A percentile compares a stretch with the other conserved stretches of the same genome.
phyloP scores from a whole-genome alignment of 805 yeast species.

The Kodamaea leandrae region DNA sequence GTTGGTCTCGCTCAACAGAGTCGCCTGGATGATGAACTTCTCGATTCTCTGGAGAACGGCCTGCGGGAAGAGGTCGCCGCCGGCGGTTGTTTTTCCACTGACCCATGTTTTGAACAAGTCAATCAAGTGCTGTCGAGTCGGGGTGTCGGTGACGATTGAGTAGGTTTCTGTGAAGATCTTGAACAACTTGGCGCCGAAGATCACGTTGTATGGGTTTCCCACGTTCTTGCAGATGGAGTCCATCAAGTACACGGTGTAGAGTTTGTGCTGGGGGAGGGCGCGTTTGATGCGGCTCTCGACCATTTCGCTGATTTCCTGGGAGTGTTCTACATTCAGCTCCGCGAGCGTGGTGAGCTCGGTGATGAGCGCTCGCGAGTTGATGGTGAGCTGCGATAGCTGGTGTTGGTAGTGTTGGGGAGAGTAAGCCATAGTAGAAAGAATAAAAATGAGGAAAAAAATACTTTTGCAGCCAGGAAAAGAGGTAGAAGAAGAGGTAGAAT shows the following conservation, averaged over 20 bases:
- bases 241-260: slow-evolving; percentile 34
- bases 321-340: slow-evolving; percentile 29
- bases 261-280: slow-evolving; percentile 38
- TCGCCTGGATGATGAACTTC: slow-evolving; percentile 39
- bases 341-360: slow-evolving; percentile 40
- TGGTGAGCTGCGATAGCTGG: slow-evolving; percentile 33
- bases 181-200: slow-evolving; percentile 35
- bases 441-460: background rate
- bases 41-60: slow-evolving; percentile 32
- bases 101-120: slow-evolving; percentile 43
- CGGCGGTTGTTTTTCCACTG: slow-evolving; percentile 32
- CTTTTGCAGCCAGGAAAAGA: background rate
- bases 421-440: slow-evolving; percentile 5
- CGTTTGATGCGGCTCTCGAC: slow-evolving; percentile 36
- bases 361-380: slow-evolving; percentile 37
- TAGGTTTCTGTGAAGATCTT: slow-evolving; percentile 38
- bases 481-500: background rate
- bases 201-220: slow-evolving; percentile 42
- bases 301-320: slow-evolving; percentile 31
- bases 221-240: slow-evolving; percentile 43
- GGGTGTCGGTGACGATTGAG: slow-evolving; percentile 37
- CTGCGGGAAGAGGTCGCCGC: slow-evolving; percentile 33
- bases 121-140: slow-evolving; percentile 38
- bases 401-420: slow-evolving; percentile 21
- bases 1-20: slow-evolving; percentile 21